Evolutionary conservation across 345 rosid genomes (phyloP).

Genomic region (Eucalyptus pauciflora): DNA sequence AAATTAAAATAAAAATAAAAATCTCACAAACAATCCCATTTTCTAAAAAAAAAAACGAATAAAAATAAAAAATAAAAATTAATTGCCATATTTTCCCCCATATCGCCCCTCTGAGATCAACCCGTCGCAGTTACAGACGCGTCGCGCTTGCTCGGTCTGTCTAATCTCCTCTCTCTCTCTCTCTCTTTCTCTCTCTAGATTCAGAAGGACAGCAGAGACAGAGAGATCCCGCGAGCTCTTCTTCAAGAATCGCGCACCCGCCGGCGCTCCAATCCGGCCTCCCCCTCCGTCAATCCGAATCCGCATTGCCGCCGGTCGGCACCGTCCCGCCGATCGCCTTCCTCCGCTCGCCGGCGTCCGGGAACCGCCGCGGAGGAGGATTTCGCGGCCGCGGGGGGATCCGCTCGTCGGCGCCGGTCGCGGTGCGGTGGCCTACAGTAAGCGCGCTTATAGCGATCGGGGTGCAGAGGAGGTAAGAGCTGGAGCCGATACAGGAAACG

Average conservation of each 20-base stretch:
- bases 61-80: neutral
- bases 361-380: neutral
- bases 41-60: neutral
- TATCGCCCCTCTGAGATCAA: neutral
- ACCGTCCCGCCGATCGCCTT: neutral
- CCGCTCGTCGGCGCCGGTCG: neutral
- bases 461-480: constrained; percentile 20
- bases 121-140: neutral
- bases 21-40: neutral
- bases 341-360: neutral
- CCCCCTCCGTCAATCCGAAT: neutral
- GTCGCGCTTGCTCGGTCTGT: neutral
- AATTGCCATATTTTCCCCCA: neutral
- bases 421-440: neutral
- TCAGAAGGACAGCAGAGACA: neutral
- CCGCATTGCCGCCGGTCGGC: neutral
- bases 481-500: constrained; percentile 72
- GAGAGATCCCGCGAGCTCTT: neutral
- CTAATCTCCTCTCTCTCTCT: neutral
- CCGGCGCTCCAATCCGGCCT: neutral
- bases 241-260: neutral
- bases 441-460: neutral
- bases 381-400: neutral
- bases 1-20: neutral
- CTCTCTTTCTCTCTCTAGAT: neutral